Base-by-base conservation (phyloP, 1,139 yeast species). In the Pichia sp. region DNA sequence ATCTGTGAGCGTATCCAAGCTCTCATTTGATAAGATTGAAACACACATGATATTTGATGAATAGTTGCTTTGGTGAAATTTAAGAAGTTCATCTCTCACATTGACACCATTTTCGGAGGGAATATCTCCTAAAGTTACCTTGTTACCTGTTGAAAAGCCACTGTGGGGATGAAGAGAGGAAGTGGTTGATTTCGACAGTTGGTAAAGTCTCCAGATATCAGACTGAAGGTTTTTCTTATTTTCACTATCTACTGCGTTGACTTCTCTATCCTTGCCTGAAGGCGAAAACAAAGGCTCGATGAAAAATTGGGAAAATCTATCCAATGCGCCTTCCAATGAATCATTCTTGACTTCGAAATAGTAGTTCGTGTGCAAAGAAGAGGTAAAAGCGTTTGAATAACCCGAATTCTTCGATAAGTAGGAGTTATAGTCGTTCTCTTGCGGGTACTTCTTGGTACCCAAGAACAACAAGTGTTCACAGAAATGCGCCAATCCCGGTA, bases 361-460 rank as follows among this genome's bases (percentile, higher is more conserved):
- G 71, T 90, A 93, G 70, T 93, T 92, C 8, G 99, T 93, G 64
- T 89, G 90, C 64, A 87, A 89, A 3, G 92, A 76, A 1, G 96
- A 84, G 0, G 99, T 93, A 69, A 85, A 93, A 0, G 99, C 99
- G 56, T 70, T 70, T 32, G 83, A 78, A 59, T 73, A 73, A 2
- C 85, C 85, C 23, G 80, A 75, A 61, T 81, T 95, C 58, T 86
- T 83, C 6, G 95, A 78, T 58, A 93, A 74, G 68, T 79, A 93
- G 54, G 85, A 81, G 48, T 85, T 77, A 70, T 93, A 93, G 63
- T 90, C 98, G 69, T 90, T 90, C 69, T 93, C 99, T 57, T 79
- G 77, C 0, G 99, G 99, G 65, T 86, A 93, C 71, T 90, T 92
- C 62, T 81, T 77, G 4, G 98, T 92, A n/a, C 99, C 99, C 97